Base-by-base conservation (phyloP, 768 basidiomycete genomes). In the Trametopsis cervina region DNA sequence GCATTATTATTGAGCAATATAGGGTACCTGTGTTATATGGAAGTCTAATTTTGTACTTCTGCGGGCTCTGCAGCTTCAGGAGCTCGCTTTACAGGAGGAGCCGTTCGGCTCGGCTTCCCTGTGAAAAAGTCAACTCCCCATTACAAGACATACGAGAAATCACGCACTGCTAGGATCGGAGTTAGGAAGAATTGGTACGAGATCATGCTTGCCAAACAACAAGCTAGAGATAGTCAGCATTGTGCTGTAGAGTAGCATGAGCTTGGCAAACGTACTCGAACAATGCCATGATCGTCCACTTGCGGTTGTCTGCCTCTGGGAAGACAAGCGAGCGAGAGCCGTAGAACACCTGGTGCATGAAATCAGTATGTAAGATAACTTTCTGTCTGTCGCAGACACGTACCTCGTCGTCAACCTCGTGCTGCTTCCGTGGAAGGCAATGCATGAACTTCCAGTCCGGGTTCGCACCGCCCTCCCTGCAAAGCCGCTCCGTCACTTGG, bases 381-480 rank as follows among this genome's bases (percentile, higher is more conserved):
- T 12, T 37, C 27, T 35, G 17, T 39, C 48, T 36, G 23, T 44
- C 33, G 42, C 17, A 21, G 41, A 12, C 2, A 54, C 56, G 23
- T 61, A 84, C 93, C 71, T 95, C 91, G 60, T 98, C 93, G 61
- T 97, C 88, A 40, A 99, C 95, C 65, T 99, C 95, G 54, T 96
- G 74, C 38, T 76, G 66, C 69, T 99, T 96, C 51, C 95, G 76
- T 21, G 96, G 96, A 20, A 99, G 73, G 64, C 95, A 98, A 61
- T 99, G 96, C 66, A 98, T 67, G 76, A 98, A 97, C 64, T 86
- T 83, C 92, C 93, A 96, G 59, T 89, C 69, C 3, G 81, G 78
- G 25, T 89, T 83, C 10, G 93, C 92, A 11, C 84, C 89, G 6
- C 89, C 88, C 50, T 81, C 77, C 15, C 69, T 68, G 65, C 92